Base-by-base conservation (phyloP, 2,329 filamentous ascomycete genomes). In the Pyrenophora tritici-repentis region DNA sequence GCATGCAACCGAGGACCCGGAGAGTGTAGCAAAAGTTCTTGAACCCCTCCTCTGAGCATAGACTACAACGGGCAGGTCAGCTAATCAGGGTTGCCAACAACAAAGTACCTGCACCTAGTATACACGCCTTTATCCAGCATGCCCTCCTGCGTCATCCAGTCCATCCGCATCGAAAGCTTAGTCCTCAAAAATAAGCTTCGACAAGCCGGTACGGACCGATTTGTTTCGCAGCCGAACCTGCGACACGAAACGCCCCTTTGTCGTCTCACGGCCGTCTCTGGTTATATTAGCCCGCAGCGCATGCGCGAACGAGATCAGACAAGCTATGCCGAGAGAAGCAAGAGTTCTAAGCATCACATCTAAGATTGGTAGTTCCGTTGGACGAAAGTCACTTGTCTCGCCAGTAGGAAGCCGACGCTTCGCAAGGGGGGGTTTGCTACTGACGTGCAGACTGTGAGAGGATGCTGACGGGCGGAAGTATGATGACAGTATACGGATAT, bases 181-280 rank as follows among this genome's bases (percentile, higher is more conserved):
- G 22, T 29, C 13, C 13, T 29, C 9, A 36, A 36, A 18, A 14
- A 4, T 18, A 50, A 46, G 47, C 47, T 46, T 46, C 10, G 10
- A 32, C 10, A 50, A 50, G 47, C 47, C 31, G 14, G 10, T 10
- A 14, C 47, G 35, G 47, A 31, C 47, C 47, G 42, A 46, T 45
- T 50, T 40, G 47, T 50, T 50, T 50, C 37, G 35, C 18, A 29
- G 32, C 35, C 42, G 29, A 29, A 46, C 26, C 32, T 50, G 47
- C 29, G 35, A 50, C 47, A 31, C 47, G 35, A 50, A 45, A 39
- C 42, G n/a, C 35, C 36, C 42, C 42, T 44, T 50, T 50, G 31
- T 18, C 35, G 42, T 46, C 42, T 50, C 42, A 50, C 42, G 35
- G 35, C 42, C 35, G 47, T 50, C 47, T 46, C 47, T 20, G 40